Percentiles rank a stretch among this genome's conserved stretches.
phyloP scores from a whole-genome alignment of 2,329 filamentous ascomycete genomes.

The Mariannaea elegans region DNA sequence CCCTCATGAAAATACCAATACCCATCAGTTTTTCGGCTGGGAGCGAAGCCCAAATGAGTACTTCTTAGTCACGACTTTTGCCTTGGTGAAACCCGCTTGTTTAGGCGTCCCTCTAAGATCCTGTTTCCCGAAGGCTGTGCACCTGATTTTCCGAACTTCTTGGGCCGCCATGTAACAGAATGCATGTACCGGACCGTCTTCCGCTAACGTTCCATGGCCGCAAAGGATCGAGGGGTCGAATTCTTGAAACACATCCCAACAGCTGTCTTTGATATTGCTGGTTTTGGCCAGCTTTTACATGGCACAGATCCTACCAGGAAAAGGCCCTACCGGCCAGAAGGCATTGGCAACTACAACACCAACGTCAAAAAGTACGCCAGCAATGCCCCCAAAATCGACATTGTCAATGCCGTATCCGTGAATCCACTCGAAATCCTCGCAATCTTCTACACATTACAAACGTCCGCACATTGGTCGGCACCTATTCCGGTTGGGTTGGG shows the following conservation, averaged over 20 bases:
- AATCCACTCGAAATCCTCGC: slow-evolving; percentile 65
- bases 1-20: slow-evolving; percentile 55
- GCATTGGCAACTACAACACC: slow-evolving; percentile 54
- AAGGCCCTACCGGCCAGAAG: slow-evolving; percentile 41
- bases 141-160: slow-evolving; percentile 49
- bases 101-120: slow-evolving; percentile 49
- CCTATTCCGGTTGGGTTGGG: slow-evolving; percentile 56
- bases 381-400: slow-evolving; percentile 62
- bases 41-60: slow-evolving; percentile 58
- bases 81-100: slow-evolving; percentile 54
- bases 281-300: slow-evolving; percentile 15
- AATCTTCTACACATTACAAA: slow-evolving; percentile 64
- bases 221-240: slow-evolving; percentile 51
- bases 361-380: slow-evolving; percentile 60
- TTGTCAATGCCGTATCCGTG: slow-evolving; percentile 64
- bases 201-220: slow-evolving; percentile 55
- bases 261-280: slow-evolving; percentile 56
- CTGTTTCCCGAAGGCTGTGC: slow-evolving; percentile 48
- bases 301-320: background rate
- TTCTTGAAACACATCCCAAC: slow-evolving; percentile 62
- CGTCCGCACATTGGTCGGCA: slow-evolving; percentile 69
- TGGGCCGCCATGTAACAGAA: slow-evolving; percentile 45
- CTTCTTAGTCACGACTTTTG: slow-evolving; percentile 52
- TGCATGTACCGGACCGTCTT: slow-evolving; percentile 48
- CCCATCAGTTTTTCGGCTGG: slow-evolving; percentile 51